Base-by-base conservation (phyloP, 306 rosid genomes). In the Castanopsis chinensis region DNA sequence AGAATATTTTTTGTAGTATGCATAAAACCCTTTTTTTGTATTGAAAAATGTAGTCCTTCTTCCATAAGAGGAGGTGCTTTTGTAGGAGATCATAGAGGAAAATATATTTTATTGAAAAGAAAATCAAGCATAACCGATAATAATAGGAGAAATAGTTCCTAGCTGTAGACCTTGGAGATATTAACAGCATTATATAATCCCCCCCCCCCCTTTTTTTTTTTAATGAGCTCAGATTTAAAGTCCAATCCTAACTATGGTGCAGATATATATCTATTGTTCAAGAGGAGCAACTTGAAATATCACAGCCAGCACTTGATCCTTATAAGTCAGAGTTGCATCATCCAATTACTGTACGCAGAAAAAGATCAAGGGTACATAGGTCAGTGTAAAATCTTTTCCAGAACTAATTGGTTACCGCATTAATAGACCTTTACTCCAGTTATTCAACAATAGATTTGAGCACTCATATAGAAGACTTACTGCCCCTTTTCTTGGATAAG, bases 231-330 rank as follows among this genome's bases (percentile, higher is more conserved):
- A 17, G 21, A 45, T 78, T 71, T 58, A 58, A 55, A 71, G 17
- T 21, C 67, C 4, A 73, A 32, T 23, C n/a, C 49, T 71, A 76
- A 69, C 76, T 68, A 18, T 78, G 53, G 67, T 60, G 69, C 73
- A 94, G 99, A 84, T 94, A 94, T 85, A 59, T 94, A 84, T 85
- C 92, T n/a, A 85, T 92, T 82, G 81, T 94, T 71, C 76, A 83
- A 83, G 93, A 88, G 71, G 99, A 92, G 86, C 97, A 91, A 75
- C 93, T 94, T 21, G 95, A 92, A 88, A 92, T 94, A 89, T 94
- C 99, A 74, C 99, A 94, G 90, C 99, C 99, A 43, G 99, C 92
- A 33, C 91, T 94, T 71, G 99, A 92, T 87, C 93, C 91, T 52
- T 76, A 20, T 52, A 91, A 94, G 87, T 94, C 99, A 49, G 94